phyloP scores from a whole-genome alignment of 495 filamentous ascomycete species.

The Tricharina praecox region DNA sequence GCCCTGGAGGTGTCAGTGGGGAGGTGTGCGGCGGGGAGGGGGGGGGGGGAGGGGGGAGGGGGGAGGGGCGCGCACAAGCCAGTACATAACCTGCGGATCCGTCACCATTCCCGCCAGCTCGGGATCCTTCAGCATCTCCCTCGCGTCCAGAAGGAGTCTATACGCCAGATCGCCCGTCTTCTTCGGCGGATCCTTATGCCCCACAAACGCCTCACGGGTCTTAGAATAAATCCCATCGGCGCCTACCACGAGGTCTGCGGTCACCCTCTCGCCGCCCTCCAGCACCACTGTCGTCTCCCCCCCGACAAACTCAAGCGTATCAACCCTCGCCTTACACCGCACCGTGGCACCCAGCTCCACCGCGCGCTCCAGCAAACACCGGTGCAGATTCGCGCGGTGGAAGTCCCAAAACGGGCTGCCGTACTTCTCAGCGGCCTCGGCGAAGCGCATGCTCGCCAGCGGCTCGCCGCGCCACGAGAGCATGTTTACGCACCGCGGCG shows the following conservation, averaged over 20 bases:
- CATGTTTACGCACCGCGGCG: constrained; percentile 30
- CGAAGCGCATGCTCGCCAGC: constrained; percentile 30
- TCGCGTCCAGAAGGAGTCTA: constrained; percentile 39
- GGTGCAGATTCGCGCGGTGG: constrained; percentile 43
- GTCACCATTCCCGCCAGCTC: constrained; percentile 33
- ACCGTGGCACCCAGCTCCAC: constrained; percentile 38
- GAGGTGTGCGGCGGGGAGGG: neutral
- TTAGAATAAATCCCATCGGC: constrained; percentile 42
- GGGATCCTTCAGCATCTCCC: constrained; percentile 38
- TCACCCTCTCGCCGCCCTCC: constrained; percentile 25
- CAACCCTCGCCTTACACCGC: constrained; percentile 32
- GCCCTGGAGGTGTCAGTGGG: neutral
- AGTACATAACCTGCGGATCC: constrained; percentile 47
- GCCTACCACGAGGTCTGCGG: constrained; percentile 39
- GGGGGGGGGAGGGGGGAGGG: neutral
- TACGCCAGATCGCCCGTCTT: constrained; percentile 55
- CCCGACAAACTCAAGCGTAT: constrained; percentile 28
- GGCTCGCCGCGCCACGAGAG: constrained; percentile 31
- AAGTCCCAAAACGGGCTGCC: constrained; percentile 40
- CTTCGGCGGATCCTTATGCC: constrained; percentile 30
- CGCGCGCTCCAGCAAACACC: constrained; percentile 36
- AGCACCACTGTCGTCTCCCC: constrained; percentile 22
- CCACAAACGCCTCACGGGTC: constrained; percentile 35
- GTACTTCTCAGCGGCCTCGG: constrained; percentile 31
- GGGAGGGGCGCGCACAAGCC: constrained; percentile 31